Conservation (phyloP, 1,284 basidiomycete species). For the Macrocystidia cucumis region DNA sequence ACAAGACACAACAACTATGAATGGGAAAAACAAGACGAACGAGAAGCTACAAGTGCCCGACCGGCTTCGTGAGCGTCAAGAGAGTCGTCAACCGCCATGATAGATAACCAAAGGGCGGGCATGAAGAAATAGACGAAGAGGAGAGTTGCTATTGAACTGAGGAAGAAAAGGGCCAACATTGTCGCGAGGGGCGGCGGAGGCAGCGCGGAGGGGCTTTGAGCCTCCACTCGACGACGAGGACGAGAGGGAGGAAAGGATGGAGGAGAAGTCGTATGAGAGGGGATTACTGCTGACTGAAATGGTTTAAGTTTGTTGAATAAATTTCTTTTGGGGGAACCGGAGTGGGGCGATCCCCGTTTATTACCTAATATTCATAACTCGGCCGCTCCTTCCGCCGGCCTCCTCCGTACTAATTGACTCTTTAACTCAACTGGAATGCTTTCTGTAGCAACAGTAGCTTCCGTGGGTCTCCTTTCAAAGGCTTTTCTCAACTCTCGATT, state of each 20-base stretch:
- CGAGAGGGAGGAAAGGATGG: too few species aligned
- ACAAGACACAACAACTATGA: too few species aligned
- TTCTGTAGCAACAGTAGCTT: slow-evolving; percentile 47
- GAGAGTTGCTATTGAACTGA: slow-evolving; percentile 52
- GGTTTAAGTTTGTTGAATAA: too few species aligned
- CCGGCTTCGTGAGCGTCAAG: slow-evolving; percentile 58
- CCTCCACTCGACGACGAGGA: too few species aligned
- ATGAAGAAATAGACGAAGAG: slow-evolving; percentile 62
- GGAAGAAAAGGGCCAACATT: slow-evolving; percentile 46
- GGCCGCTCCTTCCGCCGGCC: too few species aligned
- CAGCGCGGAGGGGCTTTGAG: slow-evolving; percentile 14
- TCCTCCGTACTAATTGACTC: too few species aligned
- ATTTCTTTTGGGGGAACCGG: too few species aligned
- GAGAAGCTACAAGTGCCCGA: slow-evolving; percentile 54
- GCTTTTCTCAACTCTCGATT: slow-evolving; percentile 63
- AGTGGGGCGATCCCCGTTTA: too few species aligned
- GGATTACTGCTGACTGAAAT: slow-evolving; percentile 6
- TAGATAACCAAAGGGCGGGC: slow-evolving; percentile 57
- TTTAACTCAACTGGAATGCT: too few species aligned
- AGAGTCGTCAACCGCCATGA: slow-evolving; percentile 56
- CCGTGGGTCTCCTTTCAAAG: slow-evolving; percentile 70
- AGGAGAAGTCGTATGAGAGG: slow-evolving; percentile 7
- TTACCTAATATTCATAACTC: too few species aligned
- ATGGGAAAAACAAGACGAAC: slow-evolving; percentile 32
- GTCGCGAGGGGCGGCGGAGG: slow-evolving; percentile 19